These are phyloP conservation scores for Fennellomyces sp. DNA, from an alignment of 371 early-diverging fungal species.

Conservation along the genomic window DNA sequence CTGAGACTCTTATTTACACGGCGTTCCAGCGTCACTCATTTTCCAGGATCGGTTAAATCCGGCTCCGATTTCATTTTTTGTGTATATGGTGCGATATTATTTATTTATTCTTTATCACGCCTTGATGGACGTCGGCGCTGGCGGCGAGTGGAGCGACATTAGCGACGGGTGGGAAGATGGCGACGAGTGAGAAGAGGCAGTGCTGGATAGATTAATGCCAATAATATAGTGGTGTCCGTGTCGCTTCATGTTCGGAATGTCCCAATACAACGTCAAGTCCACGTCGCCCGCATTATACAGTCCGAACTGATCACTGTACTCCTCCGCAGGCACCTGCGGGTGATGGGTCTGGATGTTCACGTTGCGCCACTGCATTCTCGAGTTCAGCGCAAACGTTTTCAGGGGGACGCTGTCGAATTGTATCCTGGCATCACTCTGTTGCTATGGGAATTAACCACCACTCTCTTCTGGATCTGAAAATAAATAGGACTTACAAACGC, in stretches of 20 bases:
- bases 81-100: background rate
- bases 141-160: too few species aligned
- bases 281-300: conserved; percentile 83
- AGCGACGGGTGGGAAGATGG: background rate
- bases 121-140: too few species aligned
- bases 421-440: conserved; percentile 44
- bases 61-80: too few species aligned
- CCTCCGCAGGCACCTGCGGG: conserved; percentile 56
- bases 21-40: background rate
- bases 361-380: conserved; percentile 78
- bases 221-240: conserved; percentile 88
- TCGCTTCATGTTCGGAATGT: conserved; percentile 56
- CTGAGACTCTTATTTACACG: background rate
- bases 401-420: conserved; percentile 55
- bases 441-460: too few species aligned
- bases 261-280: conserved; percentile 89
- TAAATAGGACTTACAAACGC: conserved; percentile 51
- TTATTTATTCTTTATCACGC: background rate
- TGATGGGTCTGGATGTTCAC: conserved; percentile 62
- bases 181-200: background rate
- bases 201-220: conserved; percentile 74
- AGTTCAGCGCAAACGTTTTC: conserved; percentile 64
- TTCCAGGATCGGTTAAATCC: too few species aligned
- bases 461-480: conserved; percentile 19
- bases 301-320: conserved; percentile 64